Evolutionary conservation across 805 yeast genomes (phyloP).

Genomic region (Yarrowia keelungensis): DNA sequence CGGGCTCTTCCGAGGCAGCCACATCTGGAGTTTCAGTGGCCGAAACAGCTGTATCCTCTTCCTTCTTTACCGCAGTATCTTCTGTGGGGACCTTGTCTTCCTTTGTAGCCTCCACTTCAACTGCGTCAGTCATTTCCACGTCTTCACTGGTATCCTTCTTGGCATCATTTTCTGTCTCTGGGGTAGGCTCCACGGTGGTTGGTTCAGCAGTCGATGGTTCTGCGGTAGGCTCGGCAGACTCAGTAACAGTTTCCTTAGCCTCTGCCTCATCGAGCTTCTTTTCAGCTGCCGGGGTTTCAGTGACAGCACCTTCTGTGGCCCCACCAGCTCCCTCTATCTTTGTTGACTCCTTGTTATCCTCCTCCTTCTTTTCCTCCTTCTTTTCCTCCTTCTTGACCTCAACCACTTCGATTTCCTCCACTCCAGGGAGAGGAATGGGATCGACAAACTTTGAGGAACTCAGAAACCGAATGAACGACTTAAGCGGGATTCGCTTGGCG

Average conservation of each 20-base stretch:
- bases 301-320: neutral
- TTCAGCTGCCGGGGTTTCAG: neutral
- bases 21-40: slow-evolving; percentile 1
- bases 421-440: slow-evolving; percentile 53
- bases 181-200: neutral
- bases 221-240: slow-evolving; percentile 40
- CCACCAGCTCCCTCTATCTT: slow-evolving; percentile 41
- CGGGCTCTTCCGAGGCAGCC: slow-evolving; percentile 27
- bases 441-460: slow-evolving; percentile 60
- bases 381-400: slow-evolving; percentile 51
- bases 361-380: slow-evolving; percentile 45
- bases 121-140: slow-evolving; percentile 12
- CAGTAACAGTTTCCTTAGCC: neutral
- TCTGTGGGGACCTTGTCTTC: neutral
- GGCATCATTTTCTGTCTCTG: neutral
- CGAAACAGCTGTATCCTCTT: slow-evolving; percentile 1
- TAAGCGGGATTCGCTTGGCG: slow-evolving; percentile 67
- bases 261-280: neutral
- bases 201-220: neutral
- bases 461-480: slow-evolving; percentile 62
- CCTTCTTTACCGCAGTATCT: slow-evolving; percentile 6
- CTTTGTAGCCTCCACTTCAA: neutral
- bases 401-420: slow-evolving; percentile 45
- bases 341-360: slow-evolving; percentile 48
- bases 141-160: neutral